Base-by-base conservation (phyloP, 805 yeast species). In the Saturnispora saitoi region DNA sequence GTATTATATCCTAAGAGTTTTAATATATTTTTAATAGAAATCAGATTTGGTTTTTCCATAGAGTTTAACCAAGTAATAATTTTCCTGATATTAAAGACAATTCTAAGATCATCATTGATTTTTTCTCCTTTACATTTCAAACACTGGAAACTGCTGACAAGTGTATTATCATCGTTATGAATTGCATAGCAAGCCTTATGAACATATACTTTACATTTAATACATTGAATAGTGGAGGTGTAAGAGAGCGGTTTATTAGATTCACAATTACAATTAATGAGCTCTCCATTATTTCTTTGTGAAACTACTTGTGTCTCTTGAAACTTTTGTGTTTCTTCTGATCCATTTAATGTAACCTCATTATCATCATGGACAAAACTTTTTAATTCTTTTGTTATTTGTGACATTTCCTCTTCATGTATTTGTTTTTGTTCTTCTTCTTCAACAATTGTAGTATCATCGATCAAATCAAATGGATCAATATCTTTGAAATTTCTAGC, bases 391-490 rank as follows among this genome's bases (percentile, higher is more conserved):
- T 56, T 51, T 10, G 63, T 53, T 10, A 57, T 54, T 42, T 60
- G 63, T 3, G 66, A 61, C 12, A 51, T 40, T 29, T 54, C 43
- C 2, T 48, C 32, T 20, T 32, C 15, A 8, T 37, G 17, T 26
- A 4, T 17, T 17, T 40, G 3, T 3, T 48, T 29, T 15, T 30
- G 19, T 29, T 17, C 31, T 22, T 30, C 37, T 4, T 48, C 45
- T 19, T 49, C 48, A 1, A 40, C 38, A 26, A 50, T 11, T 14
- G 36, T 34, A 8, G 17, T 28, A 11, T 48, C 48, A 4, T 40
- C 40, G 22, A 53, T 28, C 4, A 49, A 24, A 38, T 48, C 56
- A 47, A 63, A 59, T 3, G 67, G 67, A 43, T 63, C 63, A 29
- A 70, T 51, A 38, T 55, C 48, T 37, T 66, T 58, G n/a, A 15